phyloP scores from a whole-genome alignment of 208 protist genomes.

The Leishmania braziliensis region DNA sequence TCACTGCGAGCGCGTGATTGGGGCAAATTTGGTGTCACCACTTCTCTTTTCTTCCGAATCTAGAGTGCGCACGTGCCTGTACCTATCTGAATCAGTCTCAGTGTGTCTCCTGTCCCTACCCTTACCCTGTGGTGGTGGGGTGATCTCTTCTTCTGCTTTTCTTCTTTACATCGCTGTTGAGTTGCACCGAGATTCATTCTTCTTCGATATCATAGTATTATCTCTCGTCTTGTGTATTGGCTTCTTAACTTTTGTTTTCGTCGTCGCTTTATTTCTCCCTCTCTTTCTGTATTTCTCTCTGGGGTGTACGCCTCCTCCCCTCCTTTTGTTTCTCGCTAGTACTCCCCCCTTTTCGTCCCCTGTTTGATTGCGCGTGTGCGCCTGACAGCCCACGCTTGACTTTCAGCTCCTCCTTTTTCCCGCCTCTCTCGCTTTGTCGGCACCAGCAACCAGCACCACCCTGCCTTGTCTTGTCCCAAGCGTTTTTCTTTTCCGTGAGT shows the following conservation, averaged over 20 bases:
- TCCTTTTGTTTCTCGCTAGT: neutral
- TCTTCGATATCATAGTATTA: neutral
- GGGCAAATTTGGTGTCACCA: neutral
- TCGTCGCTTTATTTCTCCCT: neutral
- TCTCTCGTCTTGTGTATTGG: neutral
- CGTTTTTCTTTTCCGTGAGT: neutral
- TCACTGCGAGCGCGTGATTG: neutral
- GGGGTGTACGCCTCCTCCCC: neutral
- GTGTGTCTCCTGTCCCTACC: neutral
- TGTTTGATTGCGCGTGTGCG: neutral
- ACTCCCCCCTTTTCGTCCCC: neutral
- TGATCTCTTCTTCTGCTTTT: neutral
- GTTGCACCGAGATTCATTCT: neutral
- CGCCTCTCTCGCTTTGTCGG: neutral
- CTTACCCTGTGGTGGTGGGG: neutral
- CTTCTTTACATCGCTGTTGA: neutral
- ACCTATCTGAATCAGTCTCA: neutral
- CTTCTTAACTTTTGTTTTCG: neutral
- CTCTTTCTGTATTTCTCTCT: neutral
- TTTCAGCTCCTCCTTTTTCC: neutral
- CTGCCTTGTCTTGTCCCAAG: neutral
- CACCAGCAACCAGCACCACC: neutral
- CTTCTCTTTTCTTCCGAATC: neutral
- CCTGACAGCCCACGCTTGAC: neutral
- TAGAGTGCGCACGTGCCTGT: neutral